Evolutionary conservation across 169 alveolate genomes (phyloP).

Genomic region (Babesia ovata): DNA sequence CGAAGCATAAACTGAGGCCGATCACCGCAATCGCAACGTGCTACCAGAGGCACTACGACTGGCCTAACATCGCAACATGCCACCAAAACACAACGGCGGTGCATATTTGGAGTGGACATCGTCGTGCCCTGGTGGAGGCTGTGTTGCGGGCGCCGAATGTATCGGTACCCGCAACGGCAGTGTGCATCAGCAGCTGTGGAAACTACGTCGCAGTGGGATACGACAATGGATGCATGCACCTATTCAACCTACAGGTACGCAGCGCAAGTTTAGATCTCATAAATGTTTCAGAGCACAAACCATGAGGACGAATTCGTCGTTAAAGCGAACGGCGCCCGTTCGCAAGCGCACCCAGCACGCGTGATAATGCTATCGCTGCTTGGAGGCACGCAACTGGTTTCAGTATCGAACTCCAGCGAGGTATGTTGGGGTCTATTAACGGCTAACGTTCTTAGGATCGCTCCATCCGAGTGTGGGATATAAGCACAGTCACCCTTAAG

Average conservation of each 20-base stretch:
- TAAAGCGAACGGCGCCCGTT: neutral
- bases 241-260: conserved; percentile 87
- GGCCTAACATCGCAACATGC: conserved; percentile 78
- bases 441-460: conserved; percentile 31
- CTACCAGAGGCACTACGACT: conserved; percentile 71
- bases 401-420: conserved; percentile 50
- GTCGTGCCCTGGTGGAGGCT: conserved; percentile 22
- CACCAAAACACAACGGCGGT: conserved; percentile 75
- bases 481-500: conserved; percentile 13
- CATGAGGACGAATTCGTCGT: conserved; percentile 47
- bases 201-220: conserved; percentile 92
- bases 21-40: conserved; percentile 45
- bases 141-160: conserved; percentile 31
- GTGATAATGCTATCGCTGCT: conserved; percentile 40
- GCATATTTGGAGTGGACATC: conserved; percentile 80
- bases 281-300: conserved; percentile 49
- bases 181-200: conserved; percentile 90
- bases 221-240: conserved; percentile 85
- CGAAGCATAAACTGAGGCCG: conserved; percentile 21
- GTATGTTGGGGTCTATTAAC: neutral
- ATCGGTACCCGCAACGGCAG: conserved; percentile 78
- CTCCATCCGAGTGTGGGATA: conserved; percentile 45
- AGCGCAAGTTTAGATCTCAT: too few relatives aligned
- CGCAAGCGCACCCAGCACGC: conserved; percentile 53
- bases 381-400: conserved; percentile 38